Percentiles rank a stretch among this genome's conserved stretches.
These are phyloP conservation scores for Colletotrichum falcatum DNA, from an alignment of 2,329 filamentous ascomycete species.

Conservation along the genomic window DNA sequence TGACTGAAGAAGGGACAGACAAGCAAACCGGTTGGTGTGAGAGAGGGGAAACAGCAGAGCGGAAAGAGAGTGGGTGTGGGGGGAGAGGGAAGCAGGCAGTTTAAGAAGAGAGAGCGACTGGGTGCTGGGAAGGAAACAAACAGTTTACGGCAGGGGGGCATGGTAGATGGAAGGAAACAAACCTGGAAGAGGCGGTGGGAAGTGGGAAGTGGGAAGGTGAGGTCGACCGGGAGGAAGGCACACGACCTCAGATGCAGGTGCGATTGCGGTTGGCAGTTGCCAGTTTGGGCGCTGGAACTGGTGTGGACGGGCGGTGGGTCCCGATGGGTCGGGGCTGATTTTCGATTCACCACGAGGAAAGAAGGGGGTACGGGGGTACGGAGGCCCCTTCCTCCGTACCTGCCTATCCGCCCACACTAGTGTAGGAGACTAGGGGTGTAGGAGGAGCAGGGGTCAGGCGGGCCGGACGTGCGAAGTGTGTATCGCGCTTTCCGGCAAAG, in stretches of 20 bases:
- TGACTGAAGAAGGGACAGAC: conserved; percentile 37
- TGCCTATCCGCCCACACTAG: conserved; percentile 19
- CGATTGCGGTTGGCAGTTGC: conserved; percentile 16
- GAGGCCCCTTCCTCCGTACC: conserved; percentile 14
- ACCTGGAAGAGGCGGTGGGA: conserved; percentile 41
- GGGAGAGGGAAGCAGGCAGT: conserved; percentile 36
- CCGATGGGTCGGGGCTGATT: conserved; percentile 32
- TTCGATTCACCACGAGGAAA: conserved; percentile 40
- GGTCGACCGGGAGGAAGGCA: conserved; percentile 31
- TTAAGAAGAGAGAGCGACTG: conserved; percentile 43
- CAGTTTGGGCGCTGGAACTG: conserved; percentile 14
- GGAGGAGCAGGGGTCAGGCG: conserved; percentile 21
- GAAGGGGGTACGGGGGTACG: not conserved
- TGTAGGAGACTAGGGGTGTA: too few species aligned
- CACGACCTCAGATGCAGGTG: conserved; percentile 11
- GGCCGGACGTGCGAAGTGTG: conserved; percentile 26
- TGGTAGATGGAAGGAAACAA: conserved; percentile 27
- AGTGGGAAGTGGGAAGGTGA: conserved; percentile 42
- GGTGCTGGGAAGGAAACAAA: conserved; percentile 28
- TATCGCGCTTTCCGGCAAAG: conserved; percentile 37
- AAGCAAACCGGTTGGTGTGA: conserved; percentile 39
- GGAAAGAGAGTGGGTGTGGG: conserved; percentile 24
- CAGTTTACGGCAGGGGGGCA: conserved; percentile 28
- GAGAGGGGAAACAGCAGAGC: conserved; percentile 27
- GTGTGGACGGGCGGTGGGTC: conserved; percentile 30